These are phyloP conservation scores for Leptoxyphium fumago DNA, from an alignment of 2,329 filamentous ascomycete species.

Conservation along the genomic window DNA sequence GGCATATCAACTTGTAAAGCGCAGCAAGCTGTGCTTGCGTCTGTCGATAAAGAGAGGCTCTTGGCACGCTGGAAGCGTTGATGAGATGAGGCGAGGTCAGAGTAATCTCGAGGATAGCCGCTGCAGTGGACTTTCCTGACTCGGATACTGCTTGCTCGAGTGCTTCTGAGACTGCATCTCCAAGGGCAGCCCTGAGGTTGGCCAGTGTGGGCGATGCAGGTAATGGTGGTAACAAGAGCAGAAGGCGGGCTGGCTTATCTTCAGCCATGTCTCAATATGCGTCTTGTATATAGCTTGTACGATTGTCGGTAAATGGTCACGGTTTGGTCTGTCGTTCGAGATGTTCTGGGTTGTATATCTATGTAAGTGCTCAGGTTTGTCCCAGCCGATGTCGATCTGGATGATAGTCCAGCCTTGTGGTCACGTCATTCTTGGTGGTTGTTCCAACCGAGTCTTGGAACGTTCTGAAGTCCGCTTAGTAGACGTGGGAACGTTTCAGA, in stretches of 20 bases:
- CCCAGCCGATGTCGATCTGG: no score
- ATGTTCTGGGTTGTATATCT: no score
- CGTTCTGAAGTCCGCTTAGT: not conserved
- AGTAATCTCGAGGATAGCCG: constrained; percentile 42
- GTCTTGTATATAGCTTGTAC: not conserved
- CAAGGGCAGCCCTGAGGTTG: constrained; percentile 28
- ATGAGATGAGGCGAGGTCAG: constrained; percentile 49
- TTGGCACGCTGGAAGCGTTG: constrained; percentile 33
- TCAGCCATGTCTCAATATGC: constrained; percentile 2
- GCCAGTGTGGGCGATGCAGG: constrained; percentile 25
- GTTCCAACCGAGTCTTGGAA: no score
- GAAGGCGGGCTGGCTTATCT: constrained; percentile 17
- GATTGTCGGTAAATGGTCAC: no score
- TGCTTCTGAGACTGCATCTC: constrained; percentile 26
- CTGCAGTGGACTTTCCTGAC: constrained; percentile 14
- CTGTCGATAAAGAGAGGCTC: constrained; percentile 47
- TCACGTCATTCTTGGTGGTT: no score
- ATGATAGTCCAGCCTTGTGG: no score
- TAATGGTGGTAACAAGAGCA: constrained; percentile 32
- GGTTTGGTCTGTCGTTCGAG: no score
- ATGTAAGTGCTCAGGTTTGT: no score
- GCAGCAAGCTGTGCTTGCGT: constrained; percentile 61
- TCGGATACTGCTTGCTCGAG: constrained; percentile 26
- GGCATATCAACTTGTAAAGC: constrained; percentile 63
- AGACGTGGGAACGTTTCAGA: not conserved